phyloP scores from a whole-genome alignment of 305 asterid genomes.

The Rubia tinctorum region DNA sequence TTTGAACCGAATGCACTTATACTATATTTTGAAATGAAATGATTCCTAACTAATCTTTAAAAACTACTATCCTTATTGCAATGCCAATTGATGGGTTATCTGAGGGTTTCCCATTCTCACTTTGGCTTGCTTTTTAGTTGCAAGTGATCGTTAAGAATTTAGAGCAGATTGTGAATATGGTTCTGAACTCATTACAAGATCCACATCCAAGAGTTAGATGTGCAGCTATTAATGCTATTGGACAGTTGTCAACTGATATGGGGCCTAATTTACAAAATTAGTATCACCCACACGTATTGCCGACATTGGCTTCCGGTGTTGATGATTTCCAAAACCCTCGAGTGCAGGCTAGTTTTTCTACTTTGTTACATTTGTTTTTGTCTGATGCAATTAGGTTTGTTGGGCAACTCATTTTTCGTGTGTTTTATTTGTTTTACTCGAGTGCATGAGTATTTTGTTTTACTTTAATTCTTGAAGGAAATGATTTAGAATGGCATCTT shows the following conservation, averaged over 20 bases:
- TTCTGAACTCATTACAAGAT: conserved; percentile 82
- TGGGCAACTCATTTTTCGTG: not conserved
- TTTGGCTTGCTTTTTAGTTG: conserved; percentile 6
- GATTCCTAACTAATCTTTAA: too few species aligned
- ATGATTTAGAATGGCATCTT: not conserved
- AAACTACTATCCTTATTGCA: not conserved
- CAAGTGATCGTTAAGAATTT: conserved; percentile 85
- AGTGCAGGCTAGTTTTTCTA: conserved; percentile 63
- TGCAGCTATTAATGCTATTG: conserved; percentile 91
- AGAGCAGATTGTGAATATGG: conserved; percentile 88
- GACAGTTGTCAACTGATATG: conserved; percentile 84
- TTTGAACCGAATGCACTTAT: not conserved
- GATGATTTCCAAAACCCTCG: conserved; percentile 94
- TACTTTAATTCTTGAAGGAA: not conserved
- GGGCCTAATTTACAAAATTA: conserved; percentile 89
- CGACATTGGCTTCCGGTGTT: conserved; percentile 80
- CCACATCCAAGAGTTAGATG: conserved; percentile 96
- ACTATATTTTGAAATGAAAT: not conserved
- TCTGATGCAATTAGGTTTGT: not conserved
- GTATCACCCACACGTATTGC: conserved; percentile 68
- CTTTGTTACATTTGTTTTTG: not conserved
- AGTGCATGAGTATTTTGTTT: not conserved
- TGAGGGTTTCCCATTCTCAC: not conserved
- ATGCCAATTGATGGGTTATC: not conserved
- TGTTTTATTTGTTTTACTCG: not conserved